Conservation (phyloP, 257 asterid species). For the Lithospermum erythrorhizon region DNA sequence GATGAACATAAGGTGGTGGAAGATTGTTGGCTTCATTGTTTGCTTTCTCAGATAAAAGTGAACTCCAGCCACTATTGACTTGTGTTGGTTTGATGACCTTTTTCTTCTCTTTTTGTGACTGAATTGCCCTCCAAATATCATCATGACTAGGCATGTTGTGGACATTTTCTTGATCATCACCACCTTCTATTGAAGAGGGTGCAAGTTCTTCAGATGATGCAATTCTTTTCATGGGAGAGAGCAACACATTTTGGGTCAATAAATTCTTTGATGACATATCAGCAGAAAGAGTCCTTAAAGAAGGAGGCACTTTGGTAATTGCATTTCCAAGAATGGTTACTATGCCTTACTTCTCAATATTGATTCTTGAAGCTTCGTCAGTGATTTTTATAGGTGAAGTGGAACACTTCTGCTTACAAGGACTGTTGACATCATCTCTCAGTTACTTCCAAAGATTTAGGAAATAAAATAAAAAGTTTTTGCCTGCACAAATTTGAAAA, state of each 20-base stretch:
- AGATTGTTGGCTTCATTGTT: neutral
- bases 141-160: constrained; percentile 22
- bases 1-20: constrained; percentile 2
- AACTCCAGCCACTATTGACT: constrained; percentile 2
- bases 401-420: constrained; percentile 2
- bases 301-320: neutral
- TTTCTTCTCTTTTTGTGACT: constrained; percentile 15
- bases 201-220: constrained; percentile 25
- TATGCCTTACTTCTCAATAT: constrained; percentile 1
- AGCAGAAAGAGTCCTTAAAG: constrained; percentile 27
- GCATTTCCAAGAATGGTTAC: constrained; percentile 1
- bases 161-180: neutral
- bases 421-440: neutral
- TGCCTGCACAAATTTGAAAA: neutral
- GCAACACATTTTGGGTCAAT: constrained; percentile 22
- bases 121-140: constrained; percentile 50
- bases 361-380: neutral
- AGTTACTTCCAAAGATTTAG: neutral
- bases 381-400: neutral
- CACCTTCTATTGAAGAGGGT: neutral
- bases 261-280: constrained; percentile 38
- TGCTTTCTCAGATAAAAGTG: neutral
- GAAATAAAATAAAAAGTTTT: neutral
- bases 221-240: constrained; percentile 17
- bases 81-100: neutral